phyloP scores from a whole-genome alignment of 352 stramenopile genomes.

The Globisporangium heterothallicum region DNA sequence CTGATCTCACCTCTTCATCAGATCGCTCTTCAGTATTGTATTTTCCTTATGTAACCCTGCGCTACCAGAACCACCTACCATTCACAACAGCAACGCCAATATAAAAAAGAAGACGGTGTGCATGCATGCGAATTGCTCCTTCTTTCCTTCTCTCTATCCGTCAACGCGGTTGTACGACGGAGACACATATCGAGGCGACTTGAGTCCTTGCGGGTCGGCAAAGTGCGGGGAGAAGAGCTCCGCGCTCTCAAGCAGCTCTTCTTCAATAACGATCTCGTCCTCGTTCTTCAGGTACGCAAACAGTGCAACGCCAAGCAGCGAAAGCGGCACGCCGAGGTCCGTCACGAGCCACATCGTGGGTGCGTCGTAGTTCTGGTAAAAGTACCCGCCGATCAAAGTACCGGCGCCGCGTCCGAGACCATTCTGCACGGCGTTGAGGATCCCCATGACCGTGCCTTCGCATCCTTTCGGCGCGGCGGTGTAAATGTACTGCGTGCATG shows the following conservation, averaged over 20 bases:
- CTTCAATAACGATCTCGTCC: constrained; percentile 20
- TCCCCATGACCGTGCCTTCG: constrained; percentile 69
- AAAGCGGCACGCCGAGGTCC: constrained; percentile 60
- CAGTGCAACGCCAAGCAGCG: constrained; percentile 38
- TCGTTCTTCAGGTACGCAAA: constrained; percentile 63
- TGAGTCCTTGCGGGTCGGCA: constrained; percentile 36
- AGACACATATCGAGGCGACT: constrained; percentile 14
- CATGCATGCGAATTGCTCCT: background rate
- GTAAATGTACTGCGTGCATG: constrained; percentile 76
- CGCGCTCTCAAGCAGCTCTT: constrained; percentile 42
- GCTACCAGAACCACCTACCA: no score
- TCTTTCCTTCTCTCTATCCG: constrained; percentile 9
- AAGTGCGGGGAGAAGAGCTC: constrained; percentile 61
- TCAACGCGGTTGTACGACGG: constrained; percentile 23
- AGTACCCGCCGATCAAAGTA: constrained; percentile 68
- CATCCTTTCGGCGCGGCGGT: constrained; percentile 44
- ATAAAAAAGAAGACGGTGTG: no score
- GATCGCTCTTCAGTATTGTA: no score
- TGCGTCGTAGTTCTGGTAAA: constrained; percentile 68
- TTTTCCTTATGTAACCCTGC: no score
- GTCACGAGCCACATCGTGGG: constrained; percentile 65
- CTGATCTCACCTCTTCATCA: background rate
- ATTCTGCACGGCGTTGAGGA: constrained; percentile 75
- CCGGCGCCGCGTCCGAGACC: constrained; percentile 56
- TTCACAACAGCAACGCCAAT: no score